A percentile compares a stretch with the other conserved stretches of the same genome.
phyloP scores from a whole-genome alignment of 2,329 filamentous ascomycete genomes.

The Sclerotiophoma versabilis region DNA sequence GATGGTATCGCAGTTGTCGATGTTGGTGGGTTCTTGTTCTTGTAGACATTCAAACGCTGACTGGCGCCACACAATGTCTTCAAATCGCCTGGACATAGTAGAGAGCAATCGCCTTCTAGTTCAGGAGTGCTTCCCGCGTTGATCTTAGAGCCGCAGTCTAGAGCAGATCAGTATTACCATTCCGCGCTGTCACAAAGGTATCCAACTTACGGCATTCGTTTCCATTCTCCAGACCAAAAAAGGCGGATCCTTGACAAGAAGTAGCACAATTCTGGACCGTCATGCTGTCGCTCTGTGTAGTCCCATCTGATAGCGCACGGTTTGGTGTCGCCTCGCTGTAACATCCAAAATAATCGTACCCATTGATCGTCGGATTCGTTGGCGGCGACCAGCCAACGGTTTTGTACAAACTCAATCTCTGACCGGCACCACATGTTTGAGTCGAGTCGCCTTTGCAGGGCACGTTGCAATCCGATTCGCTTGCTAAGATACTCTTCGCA shows the following conservation, averaged over 20 bases:
- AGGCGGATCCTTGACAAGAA: conserved; percentile 37
- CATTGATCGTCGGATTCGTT: conserved; percentile 25
- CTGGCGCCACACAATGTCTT: conserved; percentile 32
- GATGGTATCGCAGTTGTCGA: conserved; percentile 5
- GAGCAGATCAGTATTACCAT: neutral
- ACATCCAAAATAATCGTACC: conserved; percentile 48
- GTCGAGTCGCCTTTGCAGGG: conserved; percentile 26
- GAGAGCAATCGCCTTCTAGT: conserved; percentile 24
- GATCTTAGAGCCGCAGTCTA: conserved; percentile 32
- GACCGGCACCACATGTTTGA: conserved; percentile 28
- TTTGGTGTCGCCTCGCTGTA: conserved; percentile 46
- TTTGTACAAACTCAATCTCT: conserved; percentile 44
- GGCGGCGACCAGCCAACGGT: conserved; percentile 45
- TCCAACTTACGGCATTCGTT: conserved; percentile 25
- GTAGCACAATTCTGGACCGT: conserved; percentile 47
- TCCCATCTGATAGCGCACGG: conserved; percentile 42
- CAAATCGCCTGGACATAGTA: conserved; percentile 27
- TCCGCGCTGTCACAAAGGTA: neutral
- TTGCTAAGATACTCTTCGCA: conserved; percentile 16
- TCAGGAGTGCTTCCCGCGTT: conserved; percentile 19
- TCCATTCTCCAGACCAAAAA: conserved; percentile 49
- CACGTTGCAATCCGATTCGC: conserved; percentile 32
- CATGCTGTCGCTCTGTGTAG: conserved; percentile 42
- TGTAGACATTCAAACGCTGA: conserved; percentile 31
- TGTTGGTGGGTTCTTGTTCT: conserved; percentile 17